These are phyloP conservation scores for Cyathus striatus DNA, from an alignment of 768 basidiomycete genomes.

Conservation along the genomic window DNA sequence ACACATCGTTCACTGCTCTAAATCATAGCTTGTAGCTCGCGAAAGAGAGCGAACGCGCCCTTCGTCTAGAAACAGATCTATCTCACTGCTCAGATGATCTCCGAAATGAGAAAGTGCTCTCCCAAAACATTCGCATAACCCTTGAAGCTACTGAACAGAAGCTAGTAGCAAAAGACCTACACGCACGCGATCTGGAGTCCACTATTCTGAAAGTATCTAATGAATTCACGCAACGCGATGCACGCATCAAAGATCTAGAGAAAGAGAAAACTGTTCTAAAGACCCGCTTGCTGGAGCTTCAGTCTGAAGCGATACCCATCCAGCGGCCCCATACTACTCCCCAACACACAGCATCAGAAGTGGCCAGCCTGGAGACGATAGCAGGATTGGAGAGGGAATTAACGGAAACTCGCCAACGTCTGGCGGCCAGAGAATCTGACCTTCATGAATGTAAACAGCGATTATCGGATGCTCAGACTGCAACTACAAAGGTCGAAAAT, in stretches of 20 bases:
- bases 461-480: constrained; percentile 40
- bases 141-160: constrained; percentile 43
- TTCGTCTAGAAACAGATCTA: constrained; percentile 50
- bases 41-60: constrained; percentile 46
- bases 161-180: constrained; percentile 43
- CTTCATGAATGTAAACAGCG: constrained; percentile 40
- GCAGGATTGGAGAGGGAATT: constrained; percentile 57
- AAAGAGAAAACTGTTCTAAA: constrained; percentile 56
- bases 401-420: constrained; percentile 34
- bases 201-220: constrained; percentile 51
- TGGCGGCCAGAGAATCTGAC: constrained; percentile 39
- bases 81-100: constrained; percentile 49
- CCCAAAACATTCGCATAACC: constrained; percentile 47
- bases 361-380: constrained; percentile 58
- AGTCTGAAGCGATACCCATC: constrained; percentile 33
- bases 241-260: constrained; percentile 41
- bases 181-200: constrained; percentile 49
- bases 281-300: constrained; percentile 53
- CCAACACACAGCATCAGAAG: constrained; percentile 25
- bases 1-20: not conserved
- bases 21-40: constrained; percentile 29
- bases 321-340: constrained; percentile 24
- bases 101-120: constrained; percentile 45
- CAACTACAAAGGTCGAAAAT: constrained; percentile 50
- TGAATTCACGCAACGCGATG: constrained; percentile 41